A percentile compares a stretch with the other conserved stretches of the same genome.
phyloP scores from a whole-genome alignment of 495 filamentous ascomycete genomes.

The Xylaria grammica region DNA sequence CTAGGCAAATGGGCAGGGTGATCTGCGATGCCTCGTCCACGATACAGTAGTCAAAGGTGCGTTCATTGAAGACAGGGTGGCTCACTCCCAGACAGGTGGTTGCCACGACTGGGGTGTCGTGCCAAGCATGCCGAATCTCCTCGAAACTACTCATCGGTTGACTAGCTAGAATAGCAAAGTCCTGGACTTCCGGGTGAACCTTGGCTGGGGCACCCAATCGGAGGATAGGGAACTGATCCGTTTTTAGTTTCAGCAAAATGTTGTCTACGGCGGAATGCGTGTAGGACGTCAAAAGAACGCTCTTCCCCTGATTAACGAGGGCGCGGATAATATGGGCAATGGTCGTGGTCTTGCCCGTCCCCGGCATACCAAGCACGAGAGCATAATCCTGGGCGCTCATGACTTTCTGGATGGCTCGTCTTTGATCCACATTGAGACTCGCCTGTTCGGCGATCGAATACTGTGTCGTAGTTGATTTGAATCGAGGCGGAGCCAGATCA shows the following conservation, averaged over 20 bases:
- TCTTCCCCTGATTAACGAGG: slow-evolving; percentile 86
- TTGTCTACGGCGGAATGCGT: slow-evolving; percentile 98
- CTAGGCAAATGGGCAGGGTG: slow-evolving; percentile 90
- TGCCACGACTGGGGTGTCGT: slow-evolving; percentile 83
- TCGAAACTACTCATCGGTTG: slow-evolving; percentile 75
- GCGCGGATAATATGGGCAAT: slow-evolving; percentile 97
- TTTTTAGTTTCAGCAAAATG: slow-evolving; percentile 86
- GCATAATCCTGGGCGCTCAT: slow-evolving; percentile 96
- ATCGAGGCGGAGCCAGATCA: slow-evolving; percentile 70
- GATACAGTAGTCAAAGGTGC: slow-evolving; percentile 96
- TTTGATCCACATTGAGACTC: slow-evolving; percentile 84
- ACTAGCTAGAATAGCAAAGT: slow-evolving; percentile 79
- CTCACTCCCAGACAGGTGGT: slow-evolving; percentile 93
- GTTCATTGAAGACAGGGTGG: slow-evolving; percentile 84
- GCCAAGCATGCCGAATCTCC: slow-evolving; percentile 81
- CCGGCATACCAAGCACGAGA: slow-evolving; percentile 94
- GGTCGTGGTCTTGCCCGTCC: slow-evolving; percentile 96
- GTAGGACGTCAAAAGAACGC: slow-evolving; percentile 90
- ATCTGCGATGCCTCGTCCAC: slow-evolving; percentile 98
- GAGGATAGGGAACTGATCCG: slow-evolving; percentile 79
- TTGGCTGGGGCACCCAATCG: slow-evolving; percentile 83
- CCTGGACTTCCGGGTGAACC: slow-evolving; percentile 81
- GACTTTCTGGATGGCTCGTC: slow-evolving; percentile 84
- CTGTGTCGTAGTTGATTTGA: slow-evolving; percentile 67
- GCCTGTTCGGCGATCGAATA: slow-evolving; percentile 60